Conservation (phyloP, 108 stramenopile genomes). For the Thalassiosira profunda region DNA sequence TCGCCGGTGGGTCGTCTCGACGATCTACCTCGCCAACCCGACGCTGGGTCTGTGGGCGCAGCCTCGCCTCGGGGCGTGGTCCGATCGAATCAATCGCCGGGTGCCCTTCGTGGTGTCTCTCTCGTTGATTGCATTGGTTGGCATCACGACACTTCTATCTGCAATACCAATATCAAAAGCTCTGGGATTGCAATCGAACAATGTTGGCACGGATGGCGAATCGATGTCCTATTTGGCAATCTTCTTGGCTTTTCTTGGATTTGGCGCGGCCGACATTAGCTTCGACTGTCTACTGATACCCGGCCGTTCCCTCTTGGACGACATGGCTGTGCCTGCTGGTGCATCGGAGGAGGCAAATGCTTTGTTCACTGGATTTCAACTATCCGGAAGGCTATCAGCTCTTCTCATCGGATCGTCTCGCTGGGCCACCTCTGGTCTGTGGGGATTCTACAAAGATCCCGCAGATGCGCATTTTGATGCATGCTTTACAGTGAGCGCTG, state of each 20-base stretch:
- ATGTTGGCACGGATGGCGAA: neutral
- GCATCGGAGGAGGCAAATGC: slow-evolving; percentile 10
- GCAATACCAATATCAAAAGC: neutral
- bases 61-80: slow-evolving; percentile 1
- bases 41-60: slow-evolving; percentile 17
- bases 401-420: slow-evolving; percentile 11
- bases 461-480: slow-evolving; percentile 20
- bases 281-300: slow-evolving; percentile 26
- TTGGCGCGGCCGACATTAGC: slow-evolving; percentile 17
- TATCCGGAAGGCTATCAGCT: slow-evolving; percentile 3
- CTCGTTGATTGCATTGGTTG: neutral
- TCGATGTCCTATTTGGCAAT: neutral
- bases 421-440: slow-evolving; percentile 1
- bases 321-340: slow-evolving; percentile 4
- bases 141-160: neutral
- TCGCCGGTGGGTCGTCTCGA: slow-evolving; percentile 5
- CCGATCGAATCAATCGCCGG: slow-evolving; percentile 5
- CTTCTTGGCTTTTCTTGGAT: slow-evolving; percentile 1
- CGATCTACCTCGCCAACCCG: slow-evolving; percentile 17
- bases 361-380: slow-evolving; percentile 19
- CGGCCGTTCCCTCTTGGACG: slow-evolving; percentile 16
- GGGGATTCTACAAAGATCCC: slow-evolving; percentile 5
- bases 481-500: neutral
- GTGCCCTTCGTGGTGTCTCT: slow-evolving; percentile 2
- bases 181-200: no score